These are phyloP conservation scores for Danielozyma ontarioensis DNA, from an alignment of 805 yeast species.

Conservation along the genomic window DNA sequence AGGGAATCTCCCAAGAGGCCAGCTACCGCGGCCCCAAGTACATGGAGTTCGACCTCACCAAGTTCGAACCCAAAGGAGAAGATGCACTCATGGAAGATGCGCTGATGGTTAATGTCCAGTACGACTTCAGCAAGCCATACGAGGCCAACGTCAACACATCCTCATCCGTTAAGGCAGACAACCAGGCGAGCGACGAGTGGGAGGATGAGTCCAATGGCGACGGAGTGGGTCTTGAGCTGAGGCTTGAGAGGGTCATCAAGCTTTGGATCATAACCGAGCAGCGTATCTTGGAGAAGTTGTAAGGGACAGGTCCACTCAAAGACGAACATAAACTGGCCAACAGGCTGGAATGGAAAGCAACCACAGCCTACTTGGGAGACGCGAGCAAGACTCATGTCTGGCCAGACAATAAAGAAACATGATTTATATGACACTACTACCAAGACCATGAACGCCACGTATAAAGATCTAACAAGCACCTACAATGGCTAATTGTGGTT, in stretches of 20 bases:
- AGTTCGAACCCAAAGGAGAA: constrained; percentile 2
- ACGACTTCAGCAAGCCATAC: constrained; percentile 1
- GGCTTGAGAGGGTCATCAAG: constrained; percentile 50
- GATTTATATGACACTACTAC: too few relatives aligned
- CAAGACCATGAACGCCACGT: too few relatives aligned
- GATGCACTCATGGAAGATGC: constrained; percentile 1
- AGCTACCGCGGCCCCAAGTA: constrained; percentile 16
- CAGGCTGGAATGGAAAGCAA: too few relatives aligned
- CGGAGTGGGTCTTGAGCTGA: constrained; percentile 28
- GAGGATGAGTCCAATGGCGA: constrained; percentile 20
- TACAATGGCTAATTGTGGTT: too few relatives aligned
- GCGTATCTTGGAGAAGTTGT: constrained; percentile 28
- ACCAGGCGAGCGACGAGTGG: background rate
- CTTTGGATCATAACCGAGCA: constrained; percentile 65
- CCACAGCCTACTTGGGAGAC: too few relatives aligned
- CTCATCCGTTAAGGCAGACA: background rate
- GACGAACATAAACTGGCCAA: too few relatives aligned
- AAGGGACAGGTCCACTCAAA: too few relatives aligned
- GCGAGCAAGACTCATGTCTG: too few relatives aligned
- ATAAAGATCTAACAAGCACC: too few relatives aligned
- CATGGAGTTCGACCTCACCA: constrained; percentile 14
- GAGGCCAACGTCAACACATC: constrained; percentile 1
- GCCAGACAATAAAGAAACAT: too few relatives aligned
- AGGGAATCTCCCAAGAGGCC: constrained; percentile 3
- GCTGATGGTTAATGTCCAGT: too few relatives aligned